These are phyloP conservation scores for Annulohypoxylon nitens DNA, from an alignment of 495 filamentous ascomycete genomes.

Conservation along the genomic window DNA sequence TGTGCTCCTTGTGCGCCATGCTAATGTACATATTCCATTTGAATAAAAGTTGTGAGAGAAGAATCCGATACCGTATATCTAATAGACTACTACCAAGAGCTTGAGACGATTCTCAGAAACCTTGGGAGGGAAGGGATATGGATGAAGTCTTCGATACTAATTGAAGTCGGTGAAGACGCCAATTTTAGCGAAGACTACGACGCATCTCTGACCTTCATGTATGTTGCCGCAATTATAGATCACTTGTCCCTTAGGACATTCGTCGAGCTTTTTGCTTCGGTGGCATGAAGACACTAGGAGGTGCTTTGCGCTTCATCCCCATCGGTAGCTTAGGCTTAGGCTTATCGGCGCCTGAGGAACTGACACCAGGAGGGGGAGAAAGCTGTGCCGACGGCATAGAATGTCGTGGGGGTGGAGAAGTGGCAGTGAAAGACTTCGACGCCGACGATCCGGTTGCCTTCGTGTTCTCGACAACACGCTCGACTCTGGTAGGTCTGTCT, in stretches of 20 bases:
- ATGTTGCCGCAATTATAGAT: not conserved
- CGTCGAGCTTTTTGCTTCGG: slow-evolving; percentile 44
- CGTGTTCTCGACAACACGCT: slow-evolving; percentile 12
- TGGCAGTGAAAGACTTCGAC: not conserved
- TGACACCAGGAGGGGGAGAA: not conserved
- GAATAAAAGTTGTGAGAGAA: not conserved
- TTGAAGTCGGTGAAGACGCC: not conserved
- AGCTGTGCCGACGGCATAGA: slow-evolving; percentile 2
- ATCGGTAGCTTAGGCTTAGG: slow-evolving; percentile 20
- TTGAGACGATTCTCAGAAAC: not conserved
- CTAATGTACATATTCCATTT: not conserved
- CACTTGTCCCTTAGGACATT: slow-evolving; percentile 19
- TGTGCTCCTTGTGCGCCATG: not conserved
- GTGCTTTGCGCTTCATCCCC: slow-evolving; percentile 48
- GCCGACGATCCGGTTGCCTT: slow-evolving; percentile 11
- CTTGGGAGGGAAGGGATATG: not conserved
- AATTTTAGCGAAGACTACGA: too few species aligned
- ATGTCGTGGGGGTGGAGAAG: not conserved
- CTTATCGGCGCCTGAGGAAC: not conserved
- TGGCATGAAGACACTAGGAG: slow-evolving; percentile 53
- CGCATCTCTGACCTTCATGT: not conserved
- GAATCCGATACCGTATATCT: not conserved
- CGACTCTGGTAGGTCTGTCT: slow-evolving; percentile 17
- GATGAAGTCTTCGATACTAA: too few species aligned
- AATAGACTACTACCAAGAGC: not conserved